phyloP scores from a whole-genome alignment of 306 rosid genomes.

The Trichosanthes cucumerina region DNA sequence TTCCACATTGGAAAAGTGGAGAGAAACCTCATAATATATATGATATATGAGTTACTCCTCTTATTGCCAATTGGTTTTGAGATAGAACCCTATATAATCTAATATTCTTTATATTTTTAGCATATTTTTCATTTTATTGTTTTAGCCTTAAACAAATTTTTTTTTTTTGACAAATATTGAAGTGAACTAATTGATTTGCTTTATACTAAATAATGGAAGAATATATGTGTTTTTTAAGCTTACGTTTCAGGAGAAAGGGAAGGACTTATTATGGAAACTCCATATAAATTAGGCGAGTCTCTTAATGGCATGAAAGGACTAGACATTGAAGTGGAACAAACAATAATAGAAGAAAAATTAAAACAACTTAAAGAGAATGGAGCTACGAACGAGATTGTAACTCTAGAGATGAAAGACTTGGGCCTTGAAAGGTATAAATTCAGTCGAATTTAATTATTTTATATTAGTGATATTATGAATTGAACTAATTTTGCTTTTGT shows the following conservation, averaged over 20 bases:
- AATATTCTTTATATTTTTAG: too few species aligned
- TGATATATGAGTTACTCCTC: too few species aligned
- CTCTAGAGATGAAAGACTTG: conserved; percentile 54
- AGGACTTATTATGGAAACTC: conserved; percentile 51
- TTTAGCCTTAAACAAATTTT: background rate
- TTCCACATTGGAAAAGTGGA: too few species aligned
- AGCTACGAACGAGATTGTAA: conserved; percentile 28
- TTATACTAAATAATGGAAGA: background rate
- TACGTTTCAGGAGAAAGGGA: conserved; percentile 66
- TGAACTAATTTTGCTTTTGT: background rate
- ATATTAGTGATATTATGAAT: background rate
- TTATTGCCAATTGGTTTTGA: too few species aligned
- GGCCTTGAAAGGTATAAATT: conserved; percentile 42
- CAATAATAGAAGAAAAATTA: conserved; percentile 20
- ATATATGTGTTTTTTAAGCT: conserved; percentile 23
- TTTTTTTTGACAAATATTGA: background rate
- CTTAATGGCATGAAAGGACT: conserved; percentile 50
- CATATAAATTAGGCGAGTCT: conserved; percentile 45
- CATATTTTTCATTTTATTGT: too few species aligned
- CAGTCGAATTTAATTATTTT: background rate
- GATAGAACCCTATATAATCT: too few species aligned
- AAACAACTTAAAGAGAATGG: conserved; percentile 27
- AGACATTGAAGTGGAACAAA: conserved; percentile 43
- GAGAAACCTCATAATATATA: too few species aligned
- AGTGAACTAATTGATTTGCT: background rate